Evolutionary conservation across 495 filamentous ascomycete genomes (phyloP), one percentile per base, ranked within the genome.

Genomic region (Annulohypoxylon moriforme): DNA sequence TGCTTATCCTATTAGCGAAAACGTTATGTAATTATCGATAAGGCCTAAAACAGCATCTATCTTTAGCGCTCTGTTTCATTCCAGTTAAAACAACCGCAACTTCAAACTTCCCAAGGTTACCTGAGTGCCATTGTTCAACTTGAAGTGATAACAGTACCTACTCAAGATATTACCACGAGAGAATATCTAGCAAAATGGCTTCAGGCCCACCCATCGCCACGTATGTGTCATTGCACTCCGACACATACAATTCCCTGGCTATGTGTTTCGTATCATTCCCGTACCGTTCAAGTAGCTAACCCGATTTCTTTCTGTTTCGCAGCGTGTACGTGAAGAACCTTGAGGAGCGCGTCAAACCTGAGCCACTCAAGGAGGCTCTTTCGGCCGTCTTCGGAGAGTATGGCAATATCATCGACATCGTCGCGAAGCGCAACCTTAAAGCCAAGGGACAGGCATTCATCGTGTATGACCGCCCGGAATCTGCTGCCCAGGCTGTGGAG

Each of bases 361-460:
- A 92, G 18, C 77, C 89, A 40, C 87, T 99, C 16, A 94, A 90
- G 72, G 87, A 90, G 71, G 86, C 93, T 0, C 85, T 98, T 22
- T 75, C 76, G 4, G 88, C 91, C 73, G 88, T 98, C 76, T 99
- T 99, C 83, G 88, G 88, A 49, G 93, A 97, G 76, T 98, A 94
- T 80, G 96, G 96, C 75, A 92, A 85, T 61, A 87, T 99, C 74
- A 82, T 98, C 73, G 96, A 99, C 65, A 89, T 99, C 64, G 88
- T 98, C 60, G 94, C 94, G 40, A 98, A 98, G 85, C 91, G 86
- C 50, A 97, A 95, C 77, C 83, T 98, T 34, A 94, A 93, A 76
- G 92, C 93, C 62, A 97, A 96, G 80, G 96, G 96, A 47, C 96
- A 99, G 81, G 96, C 96, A 5, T 99, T 99, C 79, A 83, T 99